Evolutionary conservation across 106 monocot genomes (phyloP).

Genomic region (Allium fistulosum): DNA sequence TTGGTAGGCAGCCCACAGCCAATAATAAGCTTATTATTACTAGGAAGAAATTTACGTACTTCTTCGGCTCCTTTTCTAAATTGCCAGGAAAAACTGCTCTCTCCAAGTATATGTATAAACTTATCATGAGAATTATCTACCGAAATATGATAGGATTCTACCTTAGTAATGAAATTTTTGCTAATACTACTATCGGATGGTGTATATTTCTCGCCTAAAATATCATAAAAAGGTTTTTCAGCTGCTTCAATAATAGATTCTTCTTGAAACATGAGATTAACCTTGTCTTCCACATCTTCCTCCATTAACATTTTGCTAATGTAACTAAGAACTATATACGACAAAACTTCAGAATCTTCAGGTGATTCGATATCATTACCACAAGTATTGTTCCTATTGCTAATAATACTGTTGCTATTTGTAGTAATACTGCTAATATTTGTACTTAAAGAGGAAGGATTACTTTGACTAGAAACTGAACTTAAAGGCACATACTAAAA

Average conservation of each 20-base stretch:
- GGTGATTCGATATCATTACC: slow-evolving; percentile 7
- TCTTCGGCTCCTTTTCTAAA: slow-evolving; percentile 71
- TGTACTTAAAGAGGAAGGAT: neutral
- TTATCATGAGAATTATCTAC: neutral
- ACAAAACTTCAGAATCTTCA: slow-evolving; percentile 34
- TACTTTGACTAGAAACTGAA: neutral
- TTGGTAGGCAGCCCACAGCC: neutral
- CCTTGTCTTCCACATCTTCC: slow-evolving; percentile 80
- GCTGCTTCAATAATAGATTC: slow-evolving; percentile 45
- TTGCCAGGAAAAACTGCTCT: slow-evolving; percentile 36
- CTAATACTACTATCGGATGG: slow-evolving; percentile 14
- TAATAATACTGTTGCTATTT: too few species aligned
- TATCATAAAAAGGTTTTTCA: slow-evolving; percentile 82
- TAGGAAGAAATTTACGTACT: slow-evolving; percentile 62
- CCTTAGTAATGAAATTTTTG: neutral
- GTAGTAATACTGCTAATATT: neutral
- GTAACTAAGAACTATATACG: slow-evolving; percentile 49
- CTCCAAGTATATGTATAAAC: slow-evolving; percentile 6
- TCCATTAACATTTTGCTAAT: slow-evolving; percentile 80
- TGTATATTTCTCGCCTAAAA: slow-evolving; percentile 55
- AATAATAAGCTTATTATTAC: slow-evolving; percentile 30
- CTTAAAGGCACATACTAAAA: neutral
- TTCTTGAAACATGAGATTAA: slow-evolving; percentile 27
- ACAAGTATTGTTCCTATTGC: too few species aligned
- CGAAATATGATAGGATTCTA: too few species aligned